These are phyloP conservation scores for Daldinia eschscholtzii DNA, from an alignment of 2,329 filamentous ascomycete genomes.

Conservation along the genomic window DNA sequence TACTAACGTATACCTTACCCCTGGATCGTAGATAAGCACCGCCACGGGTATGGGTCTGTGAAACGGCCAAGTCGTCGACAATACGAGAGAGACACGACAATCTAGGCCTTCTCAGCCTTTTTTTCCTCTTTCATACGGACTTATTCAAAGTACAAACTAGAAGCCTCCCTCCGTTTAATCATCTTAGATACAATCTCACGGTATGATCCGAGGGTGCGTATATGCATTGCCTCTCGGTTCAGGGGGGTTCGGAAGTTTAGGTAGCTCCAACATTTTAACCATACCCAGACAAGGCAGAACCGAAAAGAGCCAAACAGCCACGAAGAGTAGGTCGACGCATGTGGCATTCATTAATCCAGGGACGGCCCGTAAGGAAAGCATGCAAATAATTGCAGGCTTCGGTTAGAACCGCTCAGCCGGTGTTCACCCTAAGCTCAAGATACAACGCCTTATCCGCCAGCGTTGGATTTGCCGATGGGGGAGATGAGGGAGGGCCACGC, in stretches of 20 bases:
- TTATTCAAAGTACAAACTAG: not conserved
- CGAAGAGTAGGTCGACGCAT: conserved; percentile 20
- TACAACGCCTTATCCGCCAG: conserved; percentile 21
- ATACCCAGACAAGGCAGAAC: conserved; percentile 7
- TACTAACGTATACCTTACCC: conserved; percentile 13
- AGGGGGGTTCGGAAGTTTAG: conserved; percentile 27
- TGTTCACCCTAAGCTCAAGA: conserved; percentile 15
- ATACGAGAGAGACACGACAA: conserved; percentile 28
- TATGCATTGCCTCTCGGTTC: conserved; percentile 20
- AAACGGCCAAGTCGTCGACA: conserved; percentile 16
- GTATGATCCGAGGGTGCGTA: conserved; percentile 38
- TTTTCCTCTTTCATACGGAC: not conserved
- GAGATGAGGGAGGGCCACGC: conserved; percentile 37
- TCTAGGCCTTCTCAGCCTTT: conserved; percentile 6
- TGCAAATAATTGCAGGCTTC: conserved; percentile 34
- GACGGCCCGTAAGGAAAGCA: conserved; percentile 29
- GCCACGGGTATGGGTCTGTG: conserved; percentile 38
- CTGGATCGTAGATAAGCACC: conserved; percentile 44
- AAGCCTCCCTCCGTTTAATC: not conserved
- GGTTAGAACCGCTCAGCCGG: conserved; percentile 35
- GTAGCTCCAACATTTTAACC: conserved; percentile 32
- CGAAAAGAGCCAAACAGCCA: conserved; percentile 5
- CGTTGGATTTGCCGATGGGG: conserved; percentile 38
- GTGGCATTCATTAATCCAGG: conserved; percentile 40
- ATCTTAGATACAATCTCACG: conserved; percentile 23